Percentiles rank a stretch among this genome's conserved stretches.
These are phyloP conservation scores for Phtheirospermum japonicum DNA, from an alignment of 257 asterid species.

Conservation along the genomic window DNA sequence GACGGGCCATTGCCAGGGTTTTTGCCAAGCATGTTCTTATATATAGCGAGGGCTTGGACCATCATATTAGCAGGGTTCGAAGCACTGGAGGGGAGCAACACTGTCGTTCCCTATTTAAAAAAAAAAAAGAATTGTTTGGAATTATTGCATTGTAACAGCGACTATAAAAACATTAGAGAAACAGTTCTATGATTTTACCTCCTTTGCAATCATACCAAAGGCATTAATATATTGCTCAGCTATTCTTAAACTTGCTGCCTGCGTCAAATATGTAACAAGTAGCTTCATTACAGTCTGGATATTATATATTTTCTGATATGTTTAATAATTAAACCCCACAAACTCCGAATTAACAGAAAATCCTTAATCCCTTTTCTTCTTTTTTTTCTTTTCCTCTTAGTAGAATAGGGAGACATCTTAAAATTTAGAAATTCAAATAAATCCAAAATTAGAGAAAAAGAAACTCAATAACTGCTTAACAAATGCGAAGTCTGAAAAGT, in stretches of 20 bases:
- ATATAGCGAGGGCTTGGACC: conserved; percentile 61
- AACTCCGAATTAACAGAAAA: neutral
- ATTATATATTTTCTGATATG: neutral
- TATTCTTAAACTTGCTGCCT: conserved; percentile 94
- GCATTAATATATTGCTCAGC: conserved; percentile 94
- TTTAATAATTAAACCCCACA: neutral
- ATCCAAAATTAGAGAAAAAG: neutral
- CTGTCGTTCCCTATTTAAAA: conserved; percentile 59
- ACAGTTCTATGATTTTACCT: conserved; percentile 45
- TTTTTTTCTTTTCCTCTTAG: too few species aligned
- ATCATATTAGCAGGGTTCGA: conserved; percentile 71
- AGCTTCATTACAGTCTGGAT: neutral
- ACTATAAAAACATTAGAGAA: neutral
- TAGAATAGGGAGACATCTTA: neutral
- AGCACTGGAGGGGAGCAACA: conserved; percentile 72
- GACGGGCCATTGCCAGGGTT: conserved; percentile 20
- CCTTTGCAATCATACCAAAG: conserved; percentile 66
- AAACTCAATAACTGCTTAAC: neutral
- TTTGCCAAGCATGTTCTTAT: conserved; percentile 53
- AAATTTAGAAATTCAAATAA: too few species aligned
- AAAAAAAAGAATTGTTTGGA: neutral
- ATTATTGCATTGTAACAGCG: too few species aligned
- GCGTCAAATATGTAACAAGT: conserved; percentile 25
- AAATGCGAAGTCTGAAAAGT: neutral
- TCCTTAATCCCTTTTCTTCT: neutral